These are phyloP conservation scores for Naumovozyma dairenensis DNA, from an alignment of 805 yeast species.

Conservation along the genomic window DNA sequence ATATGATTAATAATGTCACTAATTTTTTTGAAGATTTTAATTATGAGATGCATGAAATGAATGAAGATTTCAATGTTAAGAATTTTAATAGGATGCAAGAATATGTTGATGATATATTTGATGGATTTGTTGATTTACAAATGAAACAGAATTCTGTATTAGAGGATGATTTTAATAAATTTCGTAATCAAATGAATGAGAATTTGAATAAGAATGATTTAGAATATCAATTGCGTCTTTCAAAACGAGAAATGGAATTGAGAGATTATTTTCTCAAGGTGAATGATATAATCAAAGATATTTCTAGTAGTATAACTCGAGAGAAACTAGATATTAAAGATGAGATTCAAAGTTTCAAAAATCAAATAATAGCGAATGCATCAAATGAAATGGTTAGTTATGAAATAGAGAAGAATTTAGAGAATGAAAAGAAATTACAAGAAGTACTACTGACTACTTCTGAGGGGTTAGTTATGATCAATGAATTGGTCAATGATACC, in stretches of 20 bases:
- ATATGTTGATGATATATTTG: no score
- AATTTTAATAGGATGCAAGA: conserved; percentile 6
- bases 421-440: no score
- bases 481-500: no score
- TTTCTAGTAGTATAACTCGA: background rate
- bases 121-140: background rate
- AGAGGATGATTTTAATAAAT: background rate
- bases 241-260: conserved; percentile 4
- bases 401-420: no score
- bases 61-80: conserved; percentile 6
- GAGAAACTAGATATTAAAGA: conserved; percentile 6
- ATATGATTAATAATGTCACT: conserved; percentile 40
- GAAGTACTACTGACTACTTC: no score
- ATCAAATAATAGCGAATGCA: no score
- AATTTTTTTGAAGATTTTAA: conserved; percentile 20
- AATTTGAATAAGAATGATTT: background rate
- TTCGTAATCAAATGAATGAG: background rate
- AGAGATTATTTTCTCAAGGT: conserved; percentile 4
- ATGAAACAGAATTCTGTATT: background rate
- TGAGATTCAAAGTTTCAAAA: conserved; percentile 4
- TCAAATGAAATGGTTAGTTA: no score
- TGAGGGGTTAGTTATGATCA: no score
- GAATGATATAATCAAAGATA: conserved; percentile 3
- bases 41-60: no score
- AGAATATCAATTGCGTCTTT: no score